These are phyloP conservation scores for Botrytis sinoallii DNA, from an alignment of 2,329 filamentous ascomycete species.

Conservation along the genomic window DNA sequence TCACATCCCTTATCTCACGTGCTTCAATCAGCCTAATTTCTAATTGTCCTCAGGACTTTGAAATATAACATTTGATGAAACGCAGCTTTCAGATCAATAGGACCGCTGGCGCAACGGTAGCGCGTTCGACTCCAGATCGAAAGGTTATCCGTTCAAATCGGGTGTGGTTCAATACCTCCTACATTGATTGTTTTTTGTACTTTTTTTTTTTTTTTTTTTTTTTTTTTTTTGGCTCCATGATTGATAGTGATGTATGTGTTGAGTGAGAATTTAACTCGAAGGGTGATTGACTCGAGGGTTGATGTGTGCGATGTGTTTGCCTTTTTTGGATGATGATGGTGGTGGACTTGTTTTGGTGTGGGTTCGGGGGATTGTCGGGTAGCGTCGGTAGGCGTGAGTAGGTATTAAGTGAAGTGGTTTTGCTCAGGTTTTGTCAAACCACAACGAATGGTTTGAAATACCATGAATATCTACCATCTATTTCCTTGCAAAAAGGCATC, in stretches of 20 bases:
- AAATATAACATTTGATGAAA: not conserved
- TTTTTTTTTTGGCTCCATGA: not conserved
- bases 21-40: no score
- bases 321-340: no score
- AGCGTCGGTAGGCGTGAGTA: not conserved
- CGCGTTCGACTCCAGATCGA: constrained; percentile 36
- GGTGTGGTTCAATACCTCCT: constrained; percentile 32
- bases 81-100: not conserved
- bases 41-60: accelerated
- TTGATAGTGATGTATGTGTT: not conserved
- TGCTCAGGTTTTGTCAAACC: no score
- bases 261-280: not conserved
- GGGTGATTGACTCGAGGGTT: not conserved
- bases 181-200: constrained; percentile 4
- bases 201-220: constrained; percentile 19
- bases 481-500: not conserved
- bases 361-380: not conserved
- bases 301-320: not conserved
- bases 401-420: no score
- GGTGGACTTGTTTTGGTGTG: not conserved
- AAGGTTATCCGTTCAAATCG: constrained; percentile 39
- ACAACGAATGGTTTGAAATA: not conserved
- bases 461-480: not conserved
- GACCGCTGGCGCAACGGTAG: constrained; percentile 30
- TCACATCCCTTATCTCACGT: not conserved